Evolutionary conservation across 257 asterid genomes (phyloP).

Genomic region (Plectranthus barbatus): DNA sequence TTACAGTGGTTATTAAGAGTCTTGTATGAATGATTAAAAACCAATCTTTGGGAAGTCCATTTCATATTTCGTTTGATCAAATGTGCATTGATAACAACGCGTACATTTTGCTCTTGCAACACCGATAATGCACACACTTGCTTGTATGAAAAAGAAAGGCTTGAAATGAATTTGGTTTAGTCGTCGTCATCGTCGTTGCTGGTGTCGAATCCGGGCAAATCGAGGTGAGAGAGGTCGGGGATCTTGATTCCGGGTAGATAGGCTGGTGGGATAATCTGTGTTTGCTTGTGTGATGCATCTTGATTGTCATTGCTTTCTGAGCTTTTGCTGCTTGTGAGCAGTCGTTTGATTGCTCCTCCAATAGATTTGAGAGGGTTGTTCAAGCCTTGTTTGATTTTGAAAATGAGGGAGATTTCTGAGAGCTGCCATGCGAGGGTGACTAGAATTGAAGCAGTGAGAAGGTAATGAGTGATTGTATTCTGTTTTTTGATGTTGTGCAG

Average conservation of each 20-base stretch:
- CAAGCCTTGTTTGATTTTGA: constrained; percentile 45
- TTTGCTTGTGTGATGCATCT: constrained; percentile 5
- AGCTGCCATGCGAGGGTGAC: constrained; percentile 74
- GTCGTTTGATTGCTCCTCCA: constrained; percentile 21
- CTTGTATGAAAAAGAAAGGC: not conserved
- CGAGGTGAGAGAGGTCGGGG: constrained; percentile 38
- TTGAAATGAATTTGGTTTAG: not conserved
- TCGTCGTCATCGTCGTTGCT: constrained; percentile 22
- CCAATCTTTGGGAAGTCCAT: not conserved
- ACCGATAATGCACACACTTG: too few species aligned
- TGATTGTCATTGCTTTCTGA: not conserved
- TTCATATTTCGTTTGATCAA: not conserved
- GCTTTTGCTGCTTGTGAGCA: constrained; percentile 7
- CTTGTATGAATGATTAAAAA: not conserved
- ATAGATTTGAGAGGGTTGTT: constrained; percentile 48
- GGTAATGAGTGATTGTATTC: constrained; percentile 65
- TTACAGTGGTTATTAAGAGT: constrained; percentile 2
- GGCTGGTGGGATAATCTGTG: constrained; percentile 20
- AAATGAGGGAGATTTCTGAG: constrained; percentile 61
- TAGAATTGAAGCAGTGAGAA: constrained; percentile 50
- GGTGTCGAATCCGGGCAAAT: constrained; percentile 29
- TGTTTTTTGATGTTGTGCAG: constrained; percentile 49
- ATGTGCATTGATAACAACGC: not conserved
- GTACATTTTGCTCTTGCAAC: too few species aligned
- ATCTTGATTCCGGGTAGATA: constrained; percentile 36